phyloP scores from a whole-genome alignment of 345 rosid genomes.

The Lenwebbia sp. region DNA sequence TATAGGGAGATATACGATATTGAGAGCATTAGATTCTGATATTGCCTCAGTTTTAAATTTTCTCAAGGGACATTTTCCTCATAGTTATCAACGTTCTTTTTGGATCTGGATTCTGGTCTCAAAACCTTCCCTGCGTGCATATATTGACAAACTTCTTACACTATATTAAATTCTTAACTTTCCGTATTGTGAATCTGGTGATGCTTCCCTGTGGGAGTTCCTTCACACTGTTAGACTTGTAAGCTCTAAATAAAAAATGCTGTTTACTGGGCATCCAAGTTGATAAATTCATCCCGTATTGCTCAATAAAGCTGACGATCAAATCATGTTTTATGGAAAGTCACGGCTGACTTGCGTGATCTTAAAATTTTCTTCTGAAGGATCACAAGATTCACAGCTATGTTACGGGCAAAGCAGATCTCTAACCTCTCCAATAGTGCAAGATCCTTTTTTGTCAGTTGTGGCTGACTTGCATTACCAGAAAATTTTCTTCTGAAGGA shows the following conservation, averaged over 20 bases:
- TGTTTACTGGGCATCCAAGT: not conserved
- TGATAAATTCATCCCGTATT: not conserved
- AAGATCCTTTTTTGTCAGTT: constrained; percentile 53
- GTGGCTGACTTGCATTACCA: constrained; percentile 2
- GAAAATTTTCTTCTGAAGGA: constrained; percentile 3
- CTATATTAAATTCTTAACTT: not conserved
- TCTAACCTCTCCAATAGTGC: constrained; percentile 61
- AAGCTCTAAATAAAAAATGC: not conserved
- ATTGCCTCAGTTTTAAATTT: not conserved
- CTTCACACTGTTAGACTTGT: not conserved
- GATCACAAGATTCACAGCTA: constrained; percentile 10
- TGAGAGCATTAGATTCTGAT: not conserved
- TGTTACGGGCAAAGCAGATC: constrained; percentile 65
- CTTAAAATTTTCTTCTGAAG: constrained; percentile 5
- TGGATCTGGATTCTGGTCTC: not conserved
- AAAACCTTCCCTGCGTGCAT: not conserved
- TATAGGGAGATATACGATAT: not conserved
- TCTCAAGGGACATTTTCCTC: not conserved
- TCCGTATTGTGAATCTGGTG: not conserved
- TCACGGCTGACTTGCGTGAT: constrained; percentile 6
- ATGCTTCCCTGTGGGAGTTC: not conserved
- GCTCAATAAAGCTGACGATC: not conserved
- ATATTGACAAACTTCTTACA: not conserved
- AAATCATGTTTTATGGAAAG: not conserved
- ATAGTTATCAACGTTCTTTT: not conserved